Evolutionary conservation across 176 grass and related monocot genomes (phyloP), one percentile per base, ranked within the genome.

Genomic region (Aegilops speltoides): DNA sequence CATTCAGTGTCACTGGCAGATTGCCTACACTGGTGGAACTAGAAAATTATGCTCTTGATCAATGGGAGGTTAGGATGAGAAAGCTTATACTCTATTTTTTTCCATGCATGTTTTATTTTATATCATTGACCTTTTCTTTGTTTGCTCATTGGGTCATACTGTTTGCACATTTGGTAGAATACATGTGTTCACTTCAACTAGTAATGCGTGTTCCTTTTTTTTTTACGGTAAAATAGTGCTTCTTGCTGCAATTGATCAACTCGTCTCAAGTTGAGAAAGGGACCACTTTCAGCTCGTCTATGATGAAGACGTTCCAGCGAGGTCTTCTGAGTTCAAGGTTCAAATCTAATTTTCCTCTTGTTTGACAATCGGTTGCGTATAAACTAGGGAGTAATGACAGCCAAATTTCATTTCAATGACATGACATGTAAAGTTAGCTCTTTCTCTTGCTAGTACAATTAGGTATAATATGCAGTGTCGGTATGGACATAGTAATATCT

Each of bases 191-290:
- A 57, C 23, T 81, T 56, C 19, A 79, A 28, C 29, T 85, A 70
- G 10, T 77, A 62, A 68, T 22, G 37, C 48, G 80, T 43, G 16
- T 83, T 63, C 48, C 31, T 79, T 22, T 80, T 4, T 80, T 4
- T 82, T 82, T 43, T 71, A 32, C 52, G 20, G 25, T 63, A 84
- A 81, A 89, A 46, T 64, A 98, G 96, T 63, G 88, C 72, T 98
- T 98, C 77, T 88, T 98, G 88, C 83, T 98, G 90, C 96, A 98
- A 91, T 86, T 98, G 68, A 98, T 98, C 84, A 98, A 95, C 84
- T 98, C 96, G 65, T 84, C 93, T 86, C 96, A 98, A 94, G 91
- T 91, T 10, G 93, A 94, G 77, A 94, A 83, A 75, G 80, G 66
- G 41, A 88, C 88, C 45, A 92, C 81, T 73, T 95, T 98, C 88